Conservation (phyloP, 2,329 filamentous ascomycete species). For the Fonsecaea multimorphosa region DNA sequence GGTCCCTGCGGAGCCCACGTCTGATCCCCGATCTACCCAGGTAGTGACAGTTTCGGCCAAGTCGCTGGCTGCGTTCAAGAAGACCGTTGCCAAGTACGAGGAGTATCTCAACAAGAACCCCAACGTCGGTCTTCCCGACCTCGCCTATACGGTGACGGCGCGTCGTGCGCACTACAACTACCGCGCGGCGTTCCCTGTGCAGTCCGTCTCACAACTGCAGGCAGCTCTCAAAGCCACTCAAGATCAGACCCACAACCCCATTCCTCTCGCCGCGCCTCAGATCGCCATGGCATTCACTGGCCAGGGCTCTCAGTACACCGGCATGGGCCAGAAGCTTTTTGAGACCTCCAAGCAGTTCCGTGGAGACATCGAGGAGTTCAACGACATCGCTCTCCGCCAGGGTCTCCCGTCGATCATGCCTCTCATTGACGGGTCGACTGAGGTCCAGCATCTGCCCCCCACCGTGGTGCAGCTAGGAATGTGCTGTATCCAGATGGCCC, state of each 20-base stretch:
- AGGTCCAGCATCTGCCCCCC: conserved; percentile 44
- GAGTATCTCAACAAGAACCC: conserved; percentile 62
- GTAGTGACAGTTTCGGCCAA: conserved; percentile 67
- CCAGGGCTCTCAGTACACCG: conserved; percentile 49
- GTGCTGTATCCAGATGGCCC: conserved; percentile 50
- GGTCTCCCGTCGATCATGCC: conserved; percentile 48
- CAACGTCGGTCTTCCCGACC: conserved; percentile 58
- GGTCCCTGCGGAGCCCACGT: conserved; percentile 40
- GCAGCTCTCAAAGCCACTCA: conserved; percentile 41
- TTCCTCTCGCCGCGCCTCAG: conserved; percentile 41
- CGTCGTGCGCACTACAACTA: conserved; percentile 53
- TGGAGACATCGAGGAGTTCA: conserved; percentile 43
- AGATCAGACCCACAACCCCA: conserved; percentile 41
- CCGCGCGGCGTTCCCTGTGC: conserved; percentile 44
- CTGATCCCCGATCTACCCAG: conserved; percentile 63
- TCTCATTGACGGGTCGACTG: conserved; percentile 44
- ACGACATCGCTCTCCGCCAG: conserved; percentile 44
- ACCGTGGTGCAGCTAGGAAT: conserved; percentile 47
- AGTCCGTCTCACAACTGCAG: conserved; percentile 43
- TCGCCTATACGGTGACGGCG: conserved; percentile 73
- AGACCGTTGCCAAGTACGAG: conserved; percentile 64
- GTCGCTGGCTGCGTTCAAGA: conserved; percentile 53
- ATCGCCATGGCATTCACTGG: conserved; percentile 49
- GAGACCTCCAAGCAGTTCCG: conserved; percentile 44
- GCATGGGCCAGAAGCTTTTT: conserved; percentile 47